phyloP scores from a whole-genome alignment of 1,284 basidiomycete genomes.

The Trichosporon sp. region DNA sequence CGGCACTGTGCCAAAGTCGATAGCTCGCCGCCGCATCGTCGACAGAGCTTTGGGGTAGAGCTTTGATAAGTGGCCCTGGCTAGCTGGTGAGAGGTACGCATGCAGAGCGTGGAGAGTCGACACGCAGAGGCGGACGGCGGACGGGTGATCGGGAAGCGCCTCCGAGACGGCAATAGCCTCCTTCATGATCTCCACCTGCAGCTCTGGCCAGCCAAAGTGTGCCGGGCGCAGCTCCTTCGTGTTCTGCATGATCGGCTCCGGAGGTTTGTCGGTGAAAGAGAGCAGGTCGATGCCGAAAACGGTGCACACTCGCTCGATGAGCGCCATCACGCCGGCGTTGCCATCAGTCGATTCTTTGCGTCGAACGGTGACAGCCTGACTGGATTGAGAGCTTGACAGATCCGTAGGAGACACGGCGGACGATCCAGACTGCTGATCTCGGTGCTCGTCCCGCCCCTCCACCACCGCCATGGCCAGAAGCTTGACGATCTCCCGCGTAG shows the following conservation, averaged over 20 bases:
- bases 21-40: slow-evolving; percentile 67
- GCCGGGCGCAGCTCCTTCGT: background rate
- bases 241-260: background rate
- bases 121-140: slow-evolving; percentile 45
- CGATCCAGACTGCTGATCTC: background rate
- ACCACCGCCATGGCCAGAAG: slow-evolving; percentile 73
- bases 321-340: slow-evolving; percentile 66
- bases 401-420: background rate
- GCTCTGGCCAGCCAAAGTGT: slow-evolving; percentile 80
- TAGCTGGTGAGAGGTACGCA: slow-evolving; percentile 59
- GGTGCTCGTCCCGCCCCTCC: slow-evolving; percentile 34
- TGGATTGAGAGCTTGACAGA: background rate
- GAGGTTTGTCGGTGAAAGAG: background rate
- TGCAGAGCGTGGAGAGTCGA: slow-evolving; percentile 68
- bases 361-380: slow-evolving; percentile 55
- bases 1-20: slow-evolving; percentile 59
- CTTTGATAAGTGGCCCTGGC: slow-evolving; percentile 71
- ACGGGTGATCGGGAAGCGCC: slow-evolving; percentile 58
- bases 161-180: slow-evolving; percentile 88
- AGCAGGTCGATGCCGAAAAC: slow-evolving; percentile 46
- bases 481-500: slow-evolving; percentile 75
- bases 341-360: slow-evolving; percentile 67
- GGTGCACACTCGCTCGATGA: slow-evolving; percentile 67
- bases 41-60: slow-evolving; percentile 63
- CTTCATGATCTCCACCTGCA: slow-evolving; percentile 83